These are phyloP conservation scores for Rubroboletus pulcherrimus DNA, from an alignment of 768 basidiomycete genomes.

Conservation along the genomic window DNA sequence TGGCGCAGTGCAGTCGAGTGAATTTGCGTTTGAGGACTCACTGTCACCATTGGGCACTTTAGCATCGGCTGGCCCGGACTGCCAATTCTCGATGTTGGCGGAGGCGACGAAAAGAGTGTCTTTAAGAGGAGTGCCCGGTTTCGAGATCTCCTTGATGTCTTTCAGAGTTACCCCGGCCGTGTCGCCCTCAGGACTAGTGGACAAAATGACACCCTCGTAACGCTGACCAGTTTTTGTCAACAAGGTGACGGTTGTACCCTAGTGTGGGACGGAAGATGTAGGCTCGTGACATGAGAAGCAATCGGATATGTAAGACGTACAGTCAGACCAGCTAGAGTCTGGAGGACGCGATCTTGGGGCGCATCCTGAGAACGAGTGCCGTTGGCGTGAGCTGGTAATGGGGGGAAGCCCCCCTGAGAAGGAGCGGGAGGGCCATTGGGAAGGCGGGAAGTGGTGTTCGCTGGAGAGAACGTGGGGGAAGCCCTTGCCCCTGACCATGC, in stretches of 20 bases:
- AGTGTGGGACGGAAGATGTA: slow-evolving; percentile 16
- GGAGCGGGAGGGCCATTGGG: slow-evolving; percentile 39
- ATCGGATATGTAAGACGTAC: slow-evolving; percentile 41
- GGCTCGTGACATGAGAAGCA: slow-evolving; percentile 8
- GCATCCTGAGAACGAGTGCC: slow-evolving; percentile 44
- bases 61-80: slow-evolving; percentile 70
- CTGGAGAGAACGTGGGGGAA: slow-evolving; percentile 68
- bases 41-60: slow-evolving; percentile 68
- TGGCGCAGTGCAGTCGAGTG: background rate
- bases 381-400: slow-evolving; percentile 43
- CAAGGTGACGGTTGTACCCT: slow-evolving; percentile 82
- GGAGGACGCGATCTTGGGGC: slow-evolving; percentile 57
- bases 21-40: slow-evolving; percentile 36
- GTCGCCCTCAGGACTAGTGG: slow-evolving; percentile 62
- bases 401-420: slow-evolving; percentile 39
- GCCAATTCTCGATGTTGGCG: slow-evolving; percentile 69
- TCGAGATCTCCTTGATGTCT: slow-evolving; percentile 71
- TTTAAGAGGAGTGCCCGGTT: slow-evolving; percentile 64
- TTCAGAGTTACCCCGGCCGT: slow-evolving; percentile 69
- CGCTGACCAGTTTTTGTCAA: slow-evolving; percentile 65
- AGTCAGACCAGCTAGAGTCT: slow-evolving; percentile 64
- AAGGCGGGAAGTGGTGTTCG: slow-evolving; percentile 37
- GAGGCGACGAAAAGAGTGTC: slow-evolving; percentile 67
- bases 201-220: slow-evolving; percentile 68
- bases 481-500: slow-evolving; percentile 70